A percentile compares a stretch with the other conserved stretches of the same genome.
These are phyloP conservation scores for Leccinum variicolor DNA, from an alignment of 768 basidiomycete genomes.

Conservation along the genomic window DNA sequence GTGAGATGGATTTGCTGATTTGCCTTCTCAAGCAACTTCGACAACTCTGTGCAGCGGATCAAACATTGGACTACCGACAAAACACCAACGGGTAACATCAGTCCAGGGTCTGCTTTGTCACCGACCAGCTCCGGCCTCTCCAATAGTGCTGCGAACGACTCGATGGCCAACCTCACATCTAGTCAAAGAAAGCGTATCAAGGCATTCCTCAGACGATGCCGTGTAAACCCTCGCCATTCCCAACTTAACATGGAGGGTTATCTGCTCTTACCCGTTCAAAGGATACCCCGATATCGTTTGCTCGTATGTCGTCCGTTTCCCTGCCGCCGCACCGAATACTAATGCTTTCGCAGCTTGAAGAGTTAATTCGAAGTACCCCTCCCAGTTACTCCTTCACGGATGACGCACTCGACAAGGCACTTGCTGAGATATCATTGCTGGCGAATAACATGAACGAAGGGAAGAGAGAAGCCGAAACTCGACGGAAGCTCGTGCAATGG, in stretches of 20 bases:
- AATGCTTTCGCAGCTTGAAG: slow-evolving; percentile 56
- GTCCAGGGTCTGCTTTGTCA: slow-evolving; percentile 38
- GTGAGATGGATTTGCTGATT: slow-evolving; percentile 10
- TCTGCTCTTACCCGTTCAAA: slow-evolving; percentile 89
- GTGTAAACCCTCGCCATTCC: slow-evolving; percentile 84
- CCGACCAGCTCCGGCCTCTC: slow-evolving; percentile 58
- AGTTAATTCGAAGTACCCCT: slow-evolving; percentile 82
- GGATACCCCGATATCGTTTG: slow-evolving; percentile 94
- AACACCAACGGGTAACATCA: slow-evolving; percentile 34
- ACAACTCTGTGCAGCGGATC: slow-evolving; percentile 85
- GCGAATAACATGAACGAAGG: slow-evolving; percentile 98
- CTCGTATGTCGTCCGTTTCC: slow-evolving; percentile 54
- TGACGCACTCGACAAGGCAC: slow-evolving; percentile 81
- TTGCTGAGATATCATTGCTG: slow-evolving; percentile 82
- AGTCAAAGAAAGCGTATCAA: slow-evolving; percentile 88
- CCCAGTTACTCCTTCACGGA: slow-evolving; percentile 70
- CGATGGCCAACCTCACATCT: slow-evolving; percentile 60
- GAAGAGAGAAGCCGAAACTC: slow-evolving; percentile 91
- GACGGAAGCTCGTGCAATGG: slow-evolving; percentile 88
- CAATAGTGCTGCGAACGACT: slow-evolving; percentile 40
- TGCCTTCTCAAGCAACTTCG: slow-evolving; percentile 70
- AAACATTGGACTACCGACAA: slow-evolving; percentile 78
- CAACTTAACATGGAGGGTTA: slow-evolving; percentile 95
- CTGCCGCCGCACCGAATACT: background rate
- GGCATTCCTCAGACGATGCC: slow-evolving; percentile 85